Conservation (phyloP, 2,329 filamentous ascomycete species). For the Ceratocystis albifundus region DNA sequence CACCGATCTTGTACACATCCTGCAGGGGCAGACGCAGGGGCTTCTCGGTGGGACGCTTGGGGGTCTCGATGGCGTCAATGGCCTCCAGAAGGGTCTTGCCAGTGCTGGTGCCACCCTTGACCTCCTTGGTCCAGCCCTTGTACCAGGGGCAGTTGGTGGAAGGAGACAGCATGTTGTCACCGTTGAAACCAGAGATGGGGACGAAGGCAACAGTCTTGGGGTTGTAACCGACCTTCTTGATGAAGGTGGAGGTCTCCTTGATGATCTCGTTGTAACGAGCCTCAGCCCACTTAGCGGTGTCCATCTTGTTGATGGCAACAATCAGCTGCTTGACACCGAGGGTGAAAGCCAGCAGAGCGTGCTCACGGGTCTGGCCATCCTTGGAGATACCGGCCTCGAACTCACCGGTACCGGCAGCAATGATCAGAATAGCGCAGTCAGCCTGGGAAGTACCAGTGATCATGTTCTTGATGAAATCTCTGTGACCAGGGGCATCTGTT, state of each 20-base stretch:
- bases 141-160: constrained; percentile 98
- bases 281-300: constrained; percentile 98
- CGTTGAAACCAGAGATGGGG: constrained; percentile 99
- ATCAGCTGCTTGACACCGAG: constrained; percentile 99
- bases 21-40: constrained; percentile 99
- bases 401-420: constrained; percentile 99
- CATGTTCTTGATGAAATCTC: constrained; percentile 99
- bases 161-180: constrained; percentile 95
- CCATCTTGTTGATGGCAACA: constrained; percentile 99
- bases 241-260: constrained; percentile 99
- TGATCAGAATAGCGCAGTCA: constrained; percentile 99
- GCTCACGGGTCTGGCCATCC: constrained; percentile 99
- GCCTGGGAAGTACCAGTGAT: constrained; percentile 99
- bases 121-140: constrained; percentile 99
- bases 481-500: constrained; percentile 89
- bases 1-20: constrained; percentile 99
- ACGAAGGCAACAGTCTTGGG: constrained; percentile 97
- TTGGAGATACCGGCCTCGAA: constrained; percentile 99
- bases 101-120: constrained; percentile 61
- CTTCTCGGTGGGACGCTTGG: constrained; percentile 93
- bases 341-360: constrained; percentile 99
- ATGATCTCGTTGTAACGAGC: constrained; percentile 95
- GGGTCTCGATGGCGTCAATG: constrained; percentile 90
- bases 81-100: constrained; percentile 99
- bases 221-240: constrained; percentile 99